A percentile compares a stretch with the other conserved stretches of the same genome.
phyloP scores from a whole-genome alignment of 2,329 filamentous ascomycete species.

The Sclerotinia trifoliorum region DNA sequence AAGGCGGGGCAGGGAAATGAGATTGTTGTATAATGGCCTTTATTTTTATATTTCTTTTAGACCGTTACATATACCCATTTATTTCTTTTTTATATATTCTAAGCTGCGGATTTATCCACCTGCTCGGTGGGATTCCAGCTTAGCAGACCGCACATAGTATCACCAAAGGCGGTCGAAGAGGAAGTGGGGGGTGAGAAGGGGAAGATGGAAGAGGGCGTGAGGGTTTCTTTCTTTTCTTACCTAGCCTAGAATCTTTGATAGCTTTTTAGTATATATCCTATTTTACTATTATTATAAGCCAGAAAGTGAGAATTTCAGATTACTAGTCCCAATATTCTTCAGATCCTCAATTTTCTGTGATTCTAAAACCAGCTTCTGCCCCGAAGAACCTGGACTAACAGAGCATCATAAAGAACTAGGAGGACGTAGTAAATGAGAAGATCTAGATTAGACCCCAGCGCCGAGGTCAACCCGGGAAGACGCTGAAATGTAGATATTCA shows the following conservation, averaged over 20 bases:
- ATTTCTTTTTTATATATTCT: not conserved
- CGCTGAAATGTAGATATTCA: no score
- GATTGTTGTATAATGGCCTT: not conserved
- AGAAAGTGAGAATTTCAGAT: not conserved
- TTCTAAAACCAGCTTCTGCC: no score
- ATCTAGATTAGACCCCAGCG: no score
- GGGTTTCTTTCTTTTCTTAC: not conserved
- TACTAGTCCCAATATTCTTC: no score
- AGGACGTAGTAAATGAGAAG: no score
- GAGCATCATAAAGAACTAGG: no score
- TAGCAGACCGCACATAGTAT: not conserved
- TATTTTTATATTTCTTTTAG: not conserved
- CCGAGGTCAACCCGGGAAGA: no score
- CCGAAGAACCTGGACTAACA: no score
- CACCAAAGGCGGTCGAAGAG: not conserved
- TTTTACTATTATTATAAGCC: not conserved
- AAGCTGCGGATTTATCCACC: not conserved
- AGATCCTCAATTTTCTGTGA: no score
- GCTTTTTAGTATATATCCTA: not conserved
- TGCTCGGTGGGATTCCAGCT: not conserved
- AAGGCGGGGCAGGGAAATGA: not conserved
- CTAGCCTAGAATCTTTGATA: not conserved
- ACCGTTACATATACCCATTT: not conserved
- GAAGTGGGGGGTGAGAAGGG: no score
- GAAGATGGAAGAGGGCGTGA: no score